Base-by-base conservation (phyloP, 2,329 filamentous ascomycete species). In the Talaromyces sp. region DNA sequence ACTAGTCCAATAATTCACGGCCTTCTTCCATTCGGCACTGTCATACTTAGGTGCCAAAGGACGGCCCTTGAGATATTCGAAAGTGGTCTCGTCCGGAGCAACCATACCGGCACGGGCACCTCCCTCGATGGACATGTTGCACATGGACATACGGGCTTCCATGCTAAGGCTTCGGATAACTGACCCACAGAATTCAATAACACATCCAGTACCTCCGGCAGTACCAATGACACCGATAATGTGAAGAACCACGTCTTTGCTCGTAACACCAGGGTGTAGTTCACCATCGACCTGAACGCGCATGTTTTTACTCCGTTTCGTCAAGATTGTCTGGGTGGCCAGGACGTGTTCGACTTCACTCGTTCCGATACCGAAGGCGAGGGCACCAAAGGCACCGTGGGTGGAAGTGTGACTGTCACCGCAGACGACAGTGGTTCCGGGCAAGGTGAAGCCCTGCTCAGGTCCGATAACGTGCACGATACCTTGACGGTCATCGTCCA, bases 401-500 rank as follows among this genome's bases (percentile, higher is more conserved):
- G 94, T 99, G 27, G 93, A 97, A 53, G 94, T 99, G 76, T 99
- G 94, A 72, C 90, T 96, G 83, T 99, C 94, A 76, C 94, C 94
- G 73, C 94, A 97, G 66, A 97, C 94, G 41, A 97, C 90, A 3
- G 94, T 99, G 58, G 94, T 97, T 67, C 91, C 94, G 48, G 94
- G 94, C 41, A 97, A 88, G 60, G 94, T 99, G 82, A 99, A 99
- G 67, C 94, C 94, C 78, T 99, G 94, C 81, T 99, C 94, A 46
- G 94, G 94, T 38, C 94, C 94, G 69, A 99, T 97, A 70, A 99
- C 91, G 79, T 99, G 94, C 61, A 97, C 94, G 69, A 99, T 99
- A 66, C 94, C 94, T 79, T 99, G 94, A 66, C 94, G 88, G 83
- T 94, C 95, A 79, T 97, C 93, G 67, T 89, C 90, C 65, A 99